Evolutionary conservation across 176 grass and related monocot genomes (phyloP), one percentile per base, ranked within the genome.

Genomic region (Thinopyrum elongatum): DNA sequence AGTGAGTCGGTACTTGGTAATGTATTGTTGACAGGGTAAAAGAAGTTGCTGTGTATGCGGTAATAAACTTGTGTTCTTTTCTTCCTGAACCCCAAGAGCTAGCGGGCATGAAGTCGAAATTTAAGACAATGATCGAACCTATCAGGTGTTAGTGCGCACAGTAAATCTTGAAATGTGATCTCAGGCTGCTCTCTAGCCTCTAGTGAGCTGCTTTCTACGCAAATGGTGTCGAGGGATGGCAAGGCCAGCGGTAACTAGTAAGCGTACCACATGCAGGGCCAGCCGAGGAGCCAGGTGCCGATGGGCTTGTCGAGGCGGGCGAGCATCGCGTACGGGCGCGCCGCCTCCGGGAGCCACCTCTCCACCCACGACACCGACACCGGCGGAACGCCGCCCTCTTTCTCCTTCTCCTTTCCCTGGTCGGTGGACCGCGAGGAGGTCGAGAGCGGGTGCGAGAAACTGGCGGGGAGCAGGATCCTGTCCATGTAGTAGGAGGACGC

Each of bases 231-330:
- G 26, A 74, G 57, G 31, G 78, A 79, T 65, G 69, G 58, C 41
- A 25, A 71, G 5, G 34, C 31, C 9, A 63, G 30, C 3, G 29
- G 36, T 42, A 44, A 44, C 42, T 1, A 15, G 64, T 26, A 60
- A 79, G 64, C n/a, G 58, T 89, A 98, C 36, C 95, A 95, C 85
- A 89, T 90, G 95, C 89, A 93, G 27, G 95, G 95, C 95, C 95
- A 95, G 3, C 83, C 85, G 5, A 98, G 87, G 63, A 98, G 85
- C 93, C 93, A 95, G 30, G 89, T 90, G 16, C 93, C 91, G 19
- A 98, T 92, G 26, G 95, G 91, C 72, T 95, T 95, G 89, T 98
- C 93, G 70, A 95, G 46, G 78, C 93, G 88, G 10, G 93, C 93
- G 17, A 95, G 92, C 63, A 90, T 87, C 4, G 89, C 95, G 85